Base-by-base conservation (phyloP, 768 basidiomycete genomes). In the Trametes coccinea region DNA sequence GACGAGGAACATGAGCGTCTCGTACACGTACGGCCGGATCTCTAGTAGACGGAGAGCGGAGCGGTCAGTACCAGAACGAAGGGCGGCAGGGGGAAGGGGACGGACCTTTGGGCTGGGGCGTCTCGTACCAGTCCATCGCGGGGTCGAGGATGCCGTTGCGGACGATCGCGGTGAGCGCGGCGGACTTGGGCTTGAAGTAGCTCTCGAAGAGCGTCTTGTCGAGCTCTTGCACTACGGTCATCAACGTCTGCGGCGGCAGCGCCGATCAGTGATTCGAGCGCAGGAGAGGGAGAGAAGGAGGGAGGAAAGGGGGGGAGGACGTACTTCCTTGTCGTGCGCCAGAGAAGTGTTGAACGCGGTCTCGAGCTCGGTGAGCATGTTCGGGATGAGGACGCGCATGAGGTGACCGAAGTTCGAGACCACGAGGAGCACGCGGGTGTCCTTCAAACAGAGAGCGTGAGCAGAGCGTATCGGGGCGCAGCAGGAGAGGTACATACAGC, bases 1-100 rank as follows among this genome's bases (percentile, higher is more conserved):
- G 56, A 99, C 97, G 61, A 99, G 84, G 70, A 85, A 85, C 74
- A 98, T 86, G 59, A 98, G 79, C 6, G 85, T 85, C 69, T 92
- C 88, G 75, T 90, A 95, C 84, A 98, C 92, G 75, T 95, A 99
- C 11, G 93, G 86, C 49, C 96, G 87, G 61, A 99, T 94, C 76
- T 97, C 97, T 89, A 81, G 34, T 50, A 16, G 17, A 11, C 11
- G 60, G 56, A 37, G 39, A 46, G 2, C 37, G 16, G 11, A 6
- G 49, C 48, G 43, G n/a, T 46, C 46, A 16, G 29, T 29, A 2
- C 50, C n/a, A 4, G n/a, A 16, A 1, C 27, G 4, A 5, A 10
- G 30, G 14, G 40, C 34, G 13, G 11, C 14, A 27, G 41, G 16
- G 63, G 49, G 63, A 50, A 59, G 44, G 13, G 51, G 8, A 69